Base-by-base conservation (phyloP, 2,329 filamentous ascomycete species). In the Monosporascus sp. region DNA sequence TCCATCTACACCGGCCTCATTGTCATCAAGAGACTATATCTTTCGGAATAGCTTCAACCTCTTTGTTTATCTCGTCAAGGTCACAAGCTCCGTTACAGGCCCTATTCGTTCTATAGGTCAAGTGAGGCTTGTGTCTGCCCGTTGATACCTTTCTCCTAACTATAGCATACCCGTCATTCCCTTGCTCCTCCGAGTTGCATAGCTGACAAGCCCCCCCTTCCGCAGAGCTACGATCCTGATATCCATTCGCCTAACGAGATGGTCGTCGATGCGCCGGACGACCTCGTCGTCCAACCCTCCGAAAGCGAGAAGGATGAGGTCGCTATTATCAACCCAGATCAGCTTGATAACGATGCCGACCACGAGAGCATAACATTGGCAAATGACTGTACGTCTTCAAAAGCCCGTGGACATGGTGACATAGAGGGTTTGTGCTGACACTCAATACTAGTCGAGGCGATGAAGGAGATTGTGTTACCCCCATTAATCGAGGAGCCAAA, bases 381-480 rank as follows among this genome's bases (percentile, higher is more conserved):
- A 31, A 79, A 68, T 63, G 80, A 83, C 60, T 72, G 80, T 83
- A 71, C 58, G 79, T 75, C 39, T 24, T 45, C 47, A 49, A 47
- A 37, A 35, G 31, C 48, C 50, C 38, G 47, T 20, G 39, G 35
- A 44, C 47, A 47, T 48, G 5, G 24, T 46, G 24, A 31, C 5
- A 43, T 20, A 14, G 9, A 11, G 43, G 47, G 24, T 22, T 37
- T 52, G 31, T 55, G 55, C 65, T 71, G 58, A 70, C 6, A n/a
- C 57, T 52, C 49, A 52, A 52, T 53, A 60, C 52, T 64, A 92
- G 88, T 84, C 72, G 89, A 95, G 60, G 88, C 89, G 48, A 96
- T 97, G 83, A 88, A 88, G 75, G 85, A 89, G 63, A 75, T 87
- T 59, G 84, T 91, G 60, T 81, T 97, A 54, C 84, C 85, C 11